Base-by-base conservation (phyloP, 176 grass and related monocot species). In the Eragrostis nindensis region DNA sequence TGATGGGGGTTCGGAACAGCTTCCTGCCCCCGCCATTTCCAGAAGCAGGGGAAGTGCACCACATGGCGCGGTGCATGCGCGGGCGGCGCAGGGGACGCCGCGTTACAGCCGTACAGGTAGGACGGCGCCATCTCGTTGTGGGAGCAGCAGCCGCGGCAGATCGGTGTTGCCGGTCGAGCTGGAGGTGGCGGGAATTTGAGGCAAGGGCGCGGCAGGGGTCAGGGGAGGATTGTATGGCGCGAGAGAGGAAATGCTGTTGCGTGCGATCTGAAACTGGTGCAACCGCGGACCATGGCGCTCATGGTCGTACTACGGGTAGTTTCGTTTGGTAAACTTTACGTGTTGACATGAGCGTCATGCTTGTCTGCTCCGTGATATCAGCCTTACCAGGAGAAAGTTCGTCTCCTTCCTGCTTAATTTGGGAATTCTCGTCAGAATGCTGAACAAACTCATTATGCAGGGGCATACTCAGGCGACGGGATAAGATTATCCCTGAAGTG, bases 31-130 rank as follows among this genome's bases (percentile, higher is more conserved):
- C 9, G 4, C 4, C 49, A 44, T 59, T 60, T 70, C 24, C 16
- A 10, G 11, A 24, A 18, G 32, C n/a, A 24, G 52, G 16, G 42
- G 57, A 65, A 43, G 11, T n/a, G 61, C 45, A 42, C 32, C 71
- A 53, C 76, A 78, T 66, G 62, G 62, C 43, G 15, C 1, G 44
- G 60, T 36, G 75, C 75, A 49, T 39, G 62, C 45, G 68, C 44
- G 5, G 41, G 21, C 40, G n/a, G 66, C 68, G 21, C 3, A 26
- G 43, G 22, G 68, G 24, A n/a, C 62, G 60, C 13, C 61, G 61
- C 61, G 61, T 63, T 3, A 36, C 32, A 36, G 32, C 32, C 32
- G 32, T 36, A 55, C 52, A n/a, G 16, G 61, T 5, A 5, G 4
- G 60, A 7, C 57, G 6, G 25, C 59, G 5, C 6, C 25, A 15